These are phyloP conservation scores for Naematelia aurantialba DNA, from an alignment of 768 basidiomycete genomes.

Conservation along the genomic window DNA sequence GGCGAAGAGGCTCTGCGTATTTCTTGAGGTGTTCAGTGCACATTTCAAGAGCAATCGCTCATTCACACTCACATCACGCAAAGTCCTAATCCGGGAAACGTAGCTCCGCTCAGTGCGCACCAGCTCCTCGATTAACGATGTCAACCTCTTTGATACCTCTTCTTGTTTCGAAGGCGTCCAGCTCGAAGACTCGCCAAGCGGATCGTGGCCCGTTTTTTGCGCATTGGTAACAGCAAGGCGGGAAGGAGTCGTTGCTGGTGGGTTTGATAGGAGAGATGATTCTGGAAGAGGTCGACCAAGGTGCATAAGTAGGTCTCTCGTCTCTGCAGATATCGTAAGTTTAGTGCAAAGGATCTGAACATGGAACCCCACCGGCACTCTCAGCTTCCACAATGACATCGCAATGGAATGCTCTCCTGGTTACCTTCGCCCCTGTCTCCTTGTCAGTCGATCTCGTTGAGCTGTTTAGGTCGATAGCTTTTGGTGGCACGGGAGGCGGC, in stretches of 20 bases:
- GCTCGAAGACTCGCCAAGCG: background rate
- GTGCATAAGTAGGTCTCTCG: slow-evolving; percentile 28
- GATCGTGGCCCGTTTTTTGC: background rate
- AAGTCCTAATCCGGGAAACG: slow-evolving; percentile 71
- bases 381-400: slow-evolving; percentile 85
- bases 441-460: slow-evolving; percentile 38
- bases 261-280: slow-evolving; percentile 21
- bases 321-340: slow-evolving; percentile 39
- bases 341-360: background rate
- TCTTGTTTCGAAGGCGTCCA: slow-evolving; percentile 48
- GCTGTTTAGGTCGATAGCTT: slow-evolving; percentile 44
- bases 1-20: slow-evolving; percentile 86
- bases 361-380: slow-evolving; percentile 51
- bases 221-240: slow-evolving; percentile 2
- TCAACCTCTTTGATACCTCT: slow-evolving; percentile 51
- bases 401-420: slow-evolving; percentile 80
- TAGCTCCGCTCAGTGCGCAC: slow-evolving; percentile 86
- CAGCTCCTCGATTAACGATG: slow-evolving; percentile 77
- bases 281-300: slow-evolving; percentile 35
- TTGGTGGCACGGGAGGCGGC: slow-evolving; percentile 26
- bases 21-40: slow-evolving; percentile 51
- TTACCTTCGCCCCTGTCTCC: slow-evolving; percentile 53
- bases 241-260: slow-evolving; percentile 24
- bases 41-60: background rate
- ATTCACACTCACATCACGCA: slow-evolving; percentile 58